phyloP scores from a whole-genome alignment of 2,329 filamentous ascomycete genomes.

The Plenodomus biglobosus region DNA sequence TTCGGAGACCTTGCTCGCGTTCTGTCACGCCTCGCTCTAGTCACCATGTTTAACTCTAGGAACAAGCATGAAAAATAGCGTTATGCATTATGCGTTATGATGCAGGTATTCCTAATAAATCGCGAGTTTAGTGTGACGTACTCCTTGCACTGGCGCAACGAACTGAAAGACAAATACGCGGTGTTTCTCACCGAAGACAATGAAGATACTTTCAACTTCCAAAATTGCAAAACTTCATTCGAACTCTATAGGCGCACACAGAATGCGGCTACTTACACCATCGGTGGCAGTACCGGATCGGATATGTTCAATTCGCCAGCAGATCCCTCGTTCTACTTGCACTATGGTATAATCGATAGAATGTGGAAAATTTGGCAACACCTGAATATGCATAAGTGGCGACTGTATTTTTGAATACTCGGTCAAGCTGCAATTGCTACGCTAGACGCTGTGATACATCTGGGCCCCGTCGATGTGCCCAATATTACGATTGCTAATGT shows the following conservation, averaged over 20 bases:
- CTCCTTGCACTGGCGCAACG: too few relatives aligned
- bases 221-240: conserved; percentile 30
- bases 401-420: conserved; percentile 48
- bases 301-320: conserved; percentile 33
- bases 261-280: conserved; percentile 48
- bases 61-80: too few relatives aligned
- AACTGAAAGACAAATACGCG: conserved; percentile 26
- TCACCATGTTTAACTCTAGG: too few relatives aligned
- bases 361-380: conserved; percentile 56
- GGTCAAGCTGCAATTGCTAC: conserved; percentile 50
- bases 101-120: too few relatives aligned
- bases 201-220: conserved; percentile 40
- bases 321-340: conserved; percentile 46
- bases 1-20: too few relatives aligned
- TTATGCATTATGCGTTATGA: too few relatives aligned
- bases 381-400: conserved; percentile 41
- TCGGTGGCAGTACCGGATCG: conserved; percentile 2
- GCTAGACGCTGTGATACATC: conserved; percentile 46
- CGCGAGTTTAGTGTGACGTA: too few relatives aligned
- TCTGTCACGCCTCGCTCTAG: too few relatives aligned
- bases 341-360: conserved; percentile 53
- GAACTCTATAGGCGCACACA: conserved; percentile 45
- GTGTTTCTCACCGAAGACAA: conserved; percentile 20
- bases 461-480: conserved; percentile 37
- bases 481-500: conserved; percentile 40